Evolutionary conservation across 305 asterid genomes (phyloP).

Genomic region (Fraxinus nigra): DNA sequence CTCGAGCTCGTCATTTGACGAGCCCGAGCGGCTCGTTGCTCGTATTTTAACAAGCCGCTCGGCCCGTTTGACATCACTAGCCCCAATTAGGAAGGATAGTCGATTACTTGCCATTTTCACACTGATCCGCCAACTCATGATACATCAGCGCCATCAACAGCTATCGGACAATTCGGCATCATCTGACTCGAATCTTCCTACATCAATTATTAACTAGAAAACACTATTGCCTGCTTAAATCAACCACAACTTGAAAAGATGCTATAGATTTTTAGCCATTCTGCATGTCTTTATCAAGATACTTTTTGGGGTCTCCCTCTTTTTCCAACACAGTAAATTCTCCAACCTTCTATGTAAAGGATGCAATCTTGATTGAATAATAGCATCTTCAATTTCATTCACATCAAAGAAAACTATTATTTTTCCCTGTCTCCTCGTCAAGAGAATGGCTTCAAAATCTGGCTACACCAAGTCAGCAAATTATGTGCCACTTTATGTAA

Average conservation of each 20-base stretch:
- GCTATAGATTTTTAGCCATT: not conserved
- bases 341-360: not conserved
- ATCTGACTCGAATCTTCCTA: no score
- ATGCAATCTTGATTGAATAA: not conserved
- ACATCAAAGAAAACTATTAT: not conserved
- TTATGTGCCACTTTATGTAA: no score
- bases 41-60: no score
- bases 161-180: no score
- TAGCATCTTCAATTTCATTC: not conserved
- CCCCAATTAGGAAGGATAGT: no score
- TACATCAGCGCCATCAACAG: no score
- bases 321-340: conserved; percentile 5
- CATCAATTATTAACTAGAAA: not conserved
- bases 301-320: not conserved
- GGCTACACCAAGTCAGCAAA: conserved; percentile 24
- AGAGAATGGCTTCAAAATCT: conserved; percentile 32
- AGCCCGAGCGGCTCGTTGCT: no score
- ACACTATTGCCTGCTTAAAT: not conserved
- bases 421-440: conserved; percentile 5
- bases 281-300: conserved; percentile 20
- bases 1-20: no score
- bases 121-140: no score
- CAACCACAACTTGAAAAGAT: not conserved
- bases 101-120: no score
- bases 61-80: no score